Evolutionary conservation across 805 yeast species (phyloP).

Genomic region (Wickerhamomyces strasburgensis): DNA sequence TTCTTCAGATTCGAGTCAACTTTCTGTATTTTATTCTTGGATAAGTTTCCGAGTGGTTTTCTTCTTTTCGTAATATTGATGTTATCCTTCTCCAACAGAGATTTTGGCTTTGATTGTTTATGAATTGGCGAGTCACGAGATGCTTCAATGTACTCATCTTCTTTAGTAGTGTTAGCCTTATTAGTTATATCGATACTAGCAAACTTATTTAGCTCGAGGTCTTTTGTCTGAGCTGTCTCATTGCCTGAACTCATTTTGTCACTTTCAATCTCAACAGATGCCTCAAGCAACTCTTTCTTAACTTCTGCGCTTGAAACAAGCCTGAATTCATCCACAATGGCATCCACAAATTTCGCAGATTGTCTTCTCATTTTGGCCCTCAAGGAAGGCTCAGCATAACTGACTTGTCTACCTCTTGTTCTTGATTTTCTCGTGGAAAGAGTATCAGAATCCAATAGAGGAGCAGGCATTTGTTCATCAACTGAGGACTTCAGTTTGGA

Average conservation of each 20-base stretch:
- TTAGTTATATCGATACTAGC: too few relatives aligned
- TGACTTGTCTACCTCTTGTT: conserved; percentile 52
- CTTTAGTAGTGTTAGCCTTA: too few relatives aligned
- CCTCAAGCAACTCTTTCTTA: background rate
- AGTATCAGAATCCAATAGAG: conserved; percentile 17
- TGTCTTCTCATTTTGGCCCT: conserved; percentile 67
- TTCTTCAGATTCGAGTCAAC: conserved; percentile 6
- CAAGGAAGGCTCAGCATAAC: conserved; percentile 64
- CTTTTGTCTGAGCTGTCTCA: too few relatives aligned
- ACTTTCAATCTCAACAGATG: background rate
- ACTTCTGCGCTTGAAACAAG: background rate
- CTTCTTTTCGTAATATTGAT: conserved; percentile 25
- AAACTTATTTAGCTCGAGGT: background rate
- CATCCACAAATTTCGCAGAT: conserved; percentile 54
- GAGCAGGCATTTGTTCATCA: conserved; percentile 38
- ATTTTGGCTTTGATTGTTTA: conserved; percentile 8
- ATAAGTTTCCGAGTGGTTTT: conserved; percentile 18
- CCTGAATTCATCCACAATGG: conserved; percentile 33
- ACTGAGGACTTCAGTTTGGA: conserved; percentile 25
- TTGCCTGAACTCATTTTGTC: too few relatives aligned
- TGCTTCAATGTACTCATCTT: conserved; percentile 8
- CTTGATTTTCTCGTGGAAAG: conserved; percentile 34
- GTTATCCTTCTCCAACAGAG: conserved; percentile 19
- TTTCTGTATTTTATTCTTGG: conserved; percentile 17
- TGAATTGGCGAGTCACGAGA: conserved; percentile 13